Evolutionary conservation across 2,329 filamentous ascomycete genomes (phyloP).

Genomic region (Apiospora phragmitis): DNA sequence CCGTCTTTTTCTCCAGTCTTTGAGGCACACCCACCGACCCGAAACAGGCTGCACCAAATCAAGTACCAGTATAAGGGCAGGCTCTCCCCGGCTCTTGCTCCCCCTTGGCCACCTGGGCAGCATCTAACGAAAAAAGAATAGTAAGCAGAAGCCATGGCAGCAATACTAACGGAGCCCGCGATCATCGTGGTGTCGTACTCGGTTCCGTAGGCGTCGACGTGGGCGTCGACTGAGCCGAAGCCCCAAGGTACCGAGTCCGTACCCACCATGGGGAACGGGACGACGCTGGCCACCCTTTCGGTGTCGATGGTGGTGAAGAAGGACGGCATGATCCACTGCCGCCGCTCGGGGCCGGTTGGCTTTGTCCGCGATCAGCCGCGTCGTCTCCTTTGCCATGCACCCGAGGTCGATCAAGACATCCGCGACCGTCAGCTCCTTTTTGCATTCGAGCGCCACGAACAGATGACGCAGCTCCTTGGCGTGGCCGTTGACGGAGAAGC

Average conservation of each 20-base stretch:
- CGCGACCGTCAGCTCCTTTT: slow-evolving; percentile 24
- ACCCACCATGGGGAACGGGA: slow-evolving; percentile 41
- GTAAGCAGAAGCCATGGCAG: neutral
- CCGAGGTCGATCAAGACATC: slow-evolving; percentile 12
- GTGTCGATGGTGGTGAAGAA: slow-evolving; percentile 50
- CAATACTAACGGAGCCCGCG: neutral
- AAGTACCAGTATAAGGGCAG: too few relatives aligned
- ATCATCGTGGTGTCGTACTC: neutral
- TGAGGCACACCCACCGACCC: too few relatives aligned
- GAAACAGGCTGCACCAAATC: too few relatives aligned
- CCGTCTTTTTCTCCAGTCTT: too few relatives aligned
- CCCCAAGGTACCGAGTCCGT: too few relatives aligned
- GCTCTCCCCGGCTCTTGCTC: too few relatives aligned
- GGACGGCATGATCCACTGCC: slow-evolving; percentile 49
- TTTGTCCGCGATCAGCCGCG: slow-evolving; percentile 4
- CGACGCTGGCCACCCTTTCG: slow-evolving; percentile 42
- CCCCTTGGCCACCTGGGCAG: too few relatives aligned
- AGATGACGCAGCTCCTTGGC: slow-evolving; percentile 41
- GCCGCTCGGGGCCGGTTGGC: slow-evolving; percentile 25
- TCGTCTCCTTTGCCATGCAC: slow-evolving; percentile 26
- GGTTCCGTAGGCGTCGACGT: too few relatives aligned
- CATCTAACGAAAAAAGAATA: too few relatives aligned
- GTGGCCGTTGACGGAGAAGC: slow-evolving; percentile 46
- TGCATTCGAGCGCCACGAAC: slow-evolving; percentile 44
- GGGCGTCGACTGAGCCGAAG: too few relatives aligned